A percentile compares a stretch with the other conserved stretches of the same genome.
These are phyloP conservation scores for Aspergillus niger DNA, from an alignment of 2,329 filamentous ascomycete genomes.

Conservation along the genomic window DNA sequence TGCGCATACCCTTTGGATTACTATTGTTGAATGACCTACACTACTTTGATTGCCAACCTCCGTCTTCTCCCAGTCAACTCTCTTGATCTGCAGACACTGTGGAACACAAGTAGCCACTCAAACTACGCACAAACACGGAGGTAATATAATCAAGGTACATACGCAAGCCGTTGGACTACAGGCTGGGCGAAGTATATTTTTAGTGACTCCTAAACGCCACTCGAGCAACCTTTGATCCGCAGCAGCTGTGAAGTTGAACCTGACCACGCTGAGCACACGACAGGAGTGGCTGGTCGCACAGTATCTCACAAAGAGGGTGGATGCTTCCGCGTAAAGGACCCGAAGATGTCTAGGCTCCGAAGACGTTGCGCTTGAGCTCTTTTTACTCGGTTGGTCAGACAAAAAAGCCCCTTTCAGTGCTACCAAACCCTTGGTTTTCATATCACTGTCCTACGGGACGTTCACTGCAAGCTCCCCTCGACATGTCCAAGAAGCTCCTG, in stretches of 20 bases:
- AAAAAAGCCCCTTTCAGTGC: neutral
- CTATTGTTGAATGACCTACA: neutral
- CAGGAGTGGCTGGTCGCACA: neutral
- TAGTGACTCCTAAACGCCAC: neutral
- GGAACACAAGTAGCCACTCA: neutral
- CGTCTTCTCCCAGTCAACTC: neutral
- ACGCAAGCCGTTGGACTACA: neutral
- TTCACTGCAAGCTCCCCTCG: neutral
- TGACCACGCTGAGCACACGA: neutral
- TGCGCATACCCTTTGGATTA: conserved; percentile 17
- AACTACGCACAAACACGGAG: neutral
- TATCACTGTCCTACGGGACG: neutral
- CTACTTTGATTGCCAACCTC: neutral
- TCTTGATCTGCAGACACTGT: neutral
- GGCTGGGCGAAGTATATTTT: neutral
- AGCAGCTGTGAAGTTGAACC: neutral
- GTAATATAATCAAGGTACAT: neutral
- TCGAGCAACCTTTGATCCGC: too few species aligned
- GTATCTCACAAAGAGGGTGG: neutral
- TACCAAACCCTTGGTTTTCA: neutral
- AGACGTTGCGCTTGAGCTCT: neutral
- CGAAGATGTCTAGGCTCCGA: neutral
- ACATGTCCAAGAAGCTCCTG: too few species aligned
- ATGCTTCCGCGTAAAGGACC: neutral
- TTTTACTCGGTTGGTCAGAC: neutral